Percentiles rank a stretch among this genome's conserved stretches.
phyloP scores from a whole-genome alignment of 306 rosid species.

The Luffa acutangula region DNA sequence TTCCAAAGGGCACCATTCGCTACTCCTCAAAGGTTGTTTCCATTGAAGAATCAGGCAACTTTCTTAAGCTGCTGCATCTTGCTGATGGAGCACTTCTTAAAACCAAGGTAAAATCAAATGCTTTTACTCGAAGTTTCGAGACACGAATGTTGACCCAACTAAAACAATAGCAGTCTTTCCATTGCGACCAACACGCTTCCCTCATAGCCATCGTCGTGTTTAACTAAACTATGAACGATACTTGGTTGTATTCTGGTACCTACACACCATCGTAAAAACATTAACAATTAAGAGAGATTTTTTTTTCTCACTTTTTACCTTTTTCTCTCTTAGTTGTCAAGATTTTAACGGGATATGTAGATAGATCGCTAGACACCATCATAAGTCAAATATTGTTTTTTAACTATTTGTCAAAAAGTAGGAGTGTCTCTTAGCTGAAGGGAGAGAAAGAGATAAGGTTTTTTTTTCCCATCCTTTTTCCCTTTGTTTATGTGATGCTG shows the following conservation, averaged over 20 bases:
- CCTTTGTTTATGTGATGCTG: background rate
- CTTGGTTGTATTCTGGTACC: too few species aligned
- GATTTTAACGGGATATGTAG: too few species aligned
- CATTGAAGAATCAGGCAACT: slow-evolving; percentile 34
- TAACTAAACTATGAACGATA: too few species aligned
- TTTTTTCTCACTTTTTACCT: too few species aligned
- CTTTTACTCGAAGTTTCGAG: background rate
- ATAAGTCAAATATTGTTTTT: too few species aligned
- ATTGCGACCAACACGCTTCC: too few species aligned
- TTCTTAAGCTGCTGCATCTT: slow-evolving; percentile 39
- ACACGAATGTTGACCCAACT: too few species aligned
- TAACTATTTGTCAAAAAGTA: background rate
- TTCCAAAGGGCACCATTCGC: slow-evolving; percentile 43
- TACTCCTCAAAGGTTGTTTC: slow-evolving; percentile 49
- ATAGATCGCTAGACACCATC: too few species aligned
- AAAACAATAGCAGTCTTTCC: too few species aligned
- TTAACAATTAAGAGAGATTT: too few species aligned
- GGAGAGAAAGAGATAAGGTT: background rate
- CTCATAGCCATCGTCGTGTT: background rate
- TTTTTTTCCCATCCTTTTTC: background rate
- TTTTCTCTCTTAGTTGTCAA: too few species aligned
- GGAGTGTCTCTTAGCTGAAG: background rate
- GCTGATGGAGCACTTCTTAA: slow-evolving; percentile 41
- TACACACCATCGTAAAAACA: too few species aligned
- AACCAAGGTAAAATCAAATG: slow-evolving; percentile 27